Evolutionary conservation across 345 rosid species (phyloP), one percentile per base, ranked within the genome.

Genomic region (Eucalyptus microcorys): DNA sequence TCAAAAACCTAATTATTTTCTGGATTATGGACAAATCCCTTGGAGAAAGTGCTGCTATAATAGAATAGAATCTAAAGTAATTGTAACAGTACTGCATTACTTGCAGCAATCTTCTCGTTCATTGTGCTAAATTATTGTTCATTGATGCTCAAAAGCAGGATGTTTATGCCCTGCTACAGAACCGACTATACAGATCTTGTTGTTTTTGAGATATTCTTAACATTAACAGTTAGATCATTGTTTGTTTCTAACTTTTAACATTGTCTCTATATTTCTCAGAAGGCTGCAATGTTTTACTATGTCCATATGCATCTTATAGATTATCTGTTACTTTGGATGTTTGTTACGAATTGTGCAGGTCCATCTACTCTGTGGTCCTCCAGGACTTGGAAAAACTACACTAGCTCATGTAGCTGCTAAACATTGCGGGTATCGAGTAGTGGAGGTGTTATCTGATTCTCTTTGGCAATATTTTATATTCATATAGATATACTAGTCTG

Each of bases 381-480:
- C 99, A 40, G 99, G 99, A 88, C 99, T 97, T 92, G 99, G 99
- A 87, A 97, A 97, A 95, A 97, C 99, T 88, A 97, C 99, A 24
- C 98, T 97, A 89, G 99, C 99, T 64, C 99, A 96, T 91, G 94
- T 96, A 87, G 98, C 98, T 93, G 99, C 99, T 66, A 94, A 96
- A 92, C 99, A 97, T 92, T 97, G 99, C 91, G 99, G 99, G 90
- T 97, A 97, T 90, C 96, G 93, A 49, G 98, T 94, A 64, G 97
- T 97, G 90, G 99, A 97, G 99, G 99, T 97, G 88, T 88, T 91
- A 86, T 90, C 43, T n/a, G 85, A 59, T 32, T 90, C 89, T 87
- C 89, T 90, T 92, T 88, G 88, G 89, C 19, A 55, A n/a, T 40
- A 53, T 47, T 47, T 42, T 26, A 26, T 27, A 42, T 45, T 68